Percentiles rank a stretch among this genome's conserved stretches.
Evolutionary conservation across 192 early-diverging fungal species (phyloP).

Genomic region (Jimgerdemannia flammicorona): DNA sequence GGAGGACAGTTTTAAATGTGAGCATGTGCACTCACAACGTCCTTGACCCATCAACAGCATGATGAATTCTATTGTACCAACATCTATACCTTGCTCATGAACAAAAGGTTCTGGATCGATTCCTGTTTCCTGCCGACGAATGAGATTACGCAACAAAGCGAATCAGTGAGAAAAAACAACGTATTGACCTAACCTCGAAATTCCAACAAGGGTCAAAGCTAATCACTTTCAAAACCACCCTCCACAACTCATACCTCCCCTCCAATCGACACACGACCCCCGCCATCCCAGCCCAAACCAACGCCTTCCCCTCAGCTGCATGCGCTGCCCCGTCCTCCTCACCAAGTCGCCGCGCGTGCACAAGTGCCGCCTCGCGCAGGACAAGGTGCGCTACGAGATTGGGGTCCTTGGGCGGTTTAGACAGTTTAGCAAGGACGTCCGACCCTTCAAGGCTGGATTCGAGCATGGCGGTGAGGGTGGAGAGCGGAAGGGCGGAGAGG

Average conservation of each 20-base stretch:
- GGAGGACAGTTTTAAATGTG: conserved; percentile 2
- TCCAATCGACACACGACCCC: conserved; percentile 17
- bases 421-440: conserved; percentile 11
- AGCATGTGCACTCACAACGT: neutral
- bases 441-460: conserved; percentile 16
- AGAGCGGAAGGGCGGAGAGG: neutral
- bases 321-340: conserved; percentile 7
- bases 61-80: too few species aligned
- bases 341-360: neutral
- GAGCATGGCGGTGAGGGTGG: neutral
- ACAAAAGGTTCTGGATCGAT: neutral
- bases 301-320: conserved; percentile 24
- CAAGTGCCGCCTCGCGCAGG: neutral
- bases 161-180: too few species aligned
- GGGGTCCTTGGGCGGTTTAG: conserved; percentile 15
- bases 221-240: neutral
- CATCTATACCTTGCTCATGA: neutral
- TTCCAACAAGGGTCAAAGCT: too few species aligned
- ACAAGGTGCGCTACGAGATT: conserved; percentile 1
- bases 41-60: too few species aligned
- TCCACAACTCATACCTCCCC: neutral
- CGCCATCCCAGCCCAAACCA: conserved; percentile 13
- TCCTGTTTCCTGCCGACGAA: neutral
- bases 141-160: neutral
- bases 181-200: too few species aligned